Evolutionary conservation across 1,139 yeast genomes (phyloP).

Genomic region (Entelexis sorbosivorans): DNA sequence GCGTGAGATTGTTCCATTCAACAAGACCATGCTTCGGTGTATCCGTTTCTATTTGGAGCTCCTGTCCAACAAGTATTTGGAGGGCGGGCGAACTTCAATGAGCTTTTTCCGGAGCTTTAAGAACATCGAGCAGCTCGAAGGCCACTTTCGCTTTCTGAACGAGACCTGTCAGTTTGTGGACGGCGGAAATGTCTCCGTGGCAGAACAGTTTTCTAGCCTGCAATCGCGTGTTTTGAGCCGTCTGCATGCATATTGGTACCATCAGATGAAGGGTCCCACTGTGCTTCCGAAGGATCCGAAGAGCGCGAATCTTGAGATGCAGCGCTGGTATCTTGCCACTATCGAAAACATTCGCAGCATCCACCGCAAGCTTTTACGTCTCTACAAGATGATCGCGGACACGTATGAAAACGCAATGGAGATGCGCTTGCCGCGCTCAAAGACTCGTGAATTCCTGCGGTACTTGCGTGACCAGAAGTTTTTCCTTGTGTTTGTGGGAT

Average conservation of each 20-base stretch:
- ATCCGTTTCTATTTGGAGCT: conserved; percentile 61
- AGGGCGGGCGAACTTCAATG: conserved; percentile 48
- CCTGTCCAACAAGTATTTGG: conserved; percentile 64
- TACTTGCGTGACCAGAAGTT: conserved; percentile 59
- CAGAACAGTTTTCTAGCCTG: conserved; percentile 43
- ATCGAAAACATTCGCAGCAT: conserved; percentile 78
- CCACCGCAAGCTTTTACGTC: conserved; percentile 73
- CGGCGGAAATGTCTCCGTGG: conserved; percentile 77
- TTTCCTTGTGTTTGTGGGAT: conserved; percentile 65
- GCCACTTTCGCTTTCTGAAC: conserved; percentile 64
- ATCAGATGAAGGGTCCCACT: conserved; percentile 61
- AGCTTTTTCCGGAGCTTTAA: conserved; percentile 65
- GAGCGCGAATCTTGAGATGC: conserved; percentile 48
- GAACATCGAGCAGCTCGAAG: conserved; percentile 75
- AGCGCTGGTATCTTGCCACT: conserved; percentile 70
- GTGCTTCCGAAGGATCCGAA: conserved; percentile 17
- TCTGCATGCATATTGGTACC: conserved; percentile 56
- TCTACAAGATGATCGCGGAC: conserved; percentile 46
- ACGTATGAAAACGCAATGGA: conserved; percentile 69
- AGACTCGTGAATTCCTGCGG: conserved; percentile 36
- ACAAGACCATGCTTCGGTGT: conserved; percentile 60
- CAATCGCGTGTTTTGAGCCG: conserved; percentile 44
- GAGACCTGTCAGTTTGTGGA: conserved; percentile 63
- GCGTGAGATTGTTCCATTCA: conserved; percentile 58
- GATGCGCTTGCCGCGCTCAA: conserved; percentile 42